Base-by-base conservation (phyloP, 2,329 filamentous ascomycete species). In the Cryphonectria nitschkei region DNA sequence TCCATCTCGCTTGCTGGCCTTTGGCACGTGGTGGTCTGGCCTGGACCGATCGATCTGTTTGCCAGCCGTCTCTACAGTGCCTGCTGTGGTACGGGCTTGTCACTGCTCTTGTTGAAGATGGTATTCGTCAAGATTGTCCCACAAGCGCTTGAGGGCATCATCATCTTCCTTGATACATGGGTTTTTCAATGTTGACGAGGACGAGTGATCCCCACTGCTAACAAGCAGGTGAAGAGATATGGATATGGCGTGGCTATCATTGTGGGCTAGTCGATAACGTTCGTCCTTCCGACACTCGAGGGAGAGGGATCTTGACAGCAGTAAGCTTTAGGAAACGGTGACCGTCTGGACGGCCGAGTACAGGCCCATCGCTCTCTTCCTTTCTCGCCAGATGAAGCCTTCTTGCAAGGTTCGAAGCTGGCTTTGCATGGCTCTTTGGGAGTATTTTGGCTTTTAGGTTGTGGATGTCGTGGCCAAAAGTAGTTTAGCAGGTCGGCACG, bases 401-500 rank as follows among this genome's bases (percentile, higher is more conserved):
- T 39, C 34, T 9, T 19, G 2, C 34, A 34, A 61, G 19, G 22
- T 61, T 61, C 34, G 34, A 39, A n/a, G 32, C 34, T 61, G 29
- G 46, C 46, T 34, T 39, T 26, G 3, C 11, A 34, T 37, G 29
- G 43, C 63, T 32, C 32, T 41, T 37, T 54, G 43, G 2, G n/a
- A 46, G 43, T 22, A 50, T 50, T 34, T 46, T 29, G n/a, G 26
- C 32, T 39, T 14, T 56, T 39, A 37, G n/a, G 60, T 60, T 60
- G 19, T 26, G n/a, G 43, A 50, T 43, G 43, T 37, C 56, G 50
- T 61, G 46, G 11, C 68, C 71, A 52, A 65, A 72, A 70, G 65
- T 65, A 66, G 65, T 39, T 65, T 68, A 67, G 54, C 54, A 58
- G 58, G 66, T 37, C 68, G 67, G 56, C 68, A 65, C 60, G 60